Evolutionary conservation across 768 basidiomycete genomes (phyloP).

Genomic region (Russula sp.): DNA sequence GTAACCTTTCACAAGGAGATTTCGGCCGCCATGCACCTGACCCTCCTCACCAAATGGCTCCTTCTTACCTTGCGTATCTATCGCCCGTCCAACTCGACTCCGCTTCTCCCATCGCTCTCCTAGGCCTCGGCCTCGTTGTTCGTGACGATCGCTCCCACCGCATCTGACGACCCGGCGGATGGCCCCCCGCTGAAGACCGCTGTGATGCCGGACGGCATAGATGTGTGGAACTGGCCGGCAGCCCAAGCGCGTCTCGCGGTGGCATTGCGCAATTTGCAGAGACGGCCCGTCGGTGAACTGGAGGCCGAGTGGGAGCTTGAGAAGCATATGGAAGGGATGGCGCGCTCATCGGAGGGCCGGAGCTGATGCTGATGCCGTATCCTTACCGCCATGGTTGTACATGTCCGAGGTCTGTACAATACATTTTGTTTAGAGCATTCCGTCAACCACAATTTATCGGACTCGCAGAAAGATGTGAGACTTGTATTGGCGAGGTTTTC

Average conservation of each 20-base stretch:
- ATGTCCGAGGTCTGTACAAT: neutral
- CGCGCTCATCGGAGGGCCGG: neutral
- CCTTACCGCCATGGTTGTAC: neutral
- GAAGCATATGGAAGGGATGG: too few relatives aligned
- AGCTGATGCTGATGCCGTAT: neutral
- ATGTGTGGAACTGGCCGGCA: constrained; percentile 45
- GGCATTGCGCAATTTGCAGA: constrained; percentile 50
- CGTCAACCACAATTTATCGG: too few relatives aligned
- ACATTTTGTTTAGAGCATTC: too few relatives aligned
- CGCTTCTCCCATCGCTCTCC: constrained; percentile 16
- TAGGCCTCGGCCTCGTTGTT: neutral
- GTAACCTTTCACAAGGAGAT: too few relatives aligned
- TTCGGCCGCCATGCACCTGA: constrained; percentile 45
- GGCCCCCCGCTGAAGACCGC: neutral
- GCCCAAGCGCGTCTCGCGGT: constrained; percentile 45
- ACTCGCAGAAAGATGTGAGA: too few relatives aligned
- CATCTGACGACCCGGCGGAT: neutral
- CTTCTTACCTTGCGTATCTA: constrained; percentile 46
- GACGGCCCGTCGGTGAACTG: constrained; percentile 43
- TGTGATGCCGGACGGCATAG: neutral
- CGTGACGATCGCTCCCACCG: neutral
- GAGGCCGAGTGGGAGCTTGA: constrained; percentile 52
- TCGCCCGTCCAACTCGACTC: constrained; percentile 32
- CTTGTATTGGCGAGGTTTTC: too few relatives aligned
- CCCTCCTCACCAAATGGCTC: constrained; percentile 42